phyloP scores from a whole-genome alignment of 2,329 filamentous ascomycete species.

The Ramularia endophylla region DNA sequence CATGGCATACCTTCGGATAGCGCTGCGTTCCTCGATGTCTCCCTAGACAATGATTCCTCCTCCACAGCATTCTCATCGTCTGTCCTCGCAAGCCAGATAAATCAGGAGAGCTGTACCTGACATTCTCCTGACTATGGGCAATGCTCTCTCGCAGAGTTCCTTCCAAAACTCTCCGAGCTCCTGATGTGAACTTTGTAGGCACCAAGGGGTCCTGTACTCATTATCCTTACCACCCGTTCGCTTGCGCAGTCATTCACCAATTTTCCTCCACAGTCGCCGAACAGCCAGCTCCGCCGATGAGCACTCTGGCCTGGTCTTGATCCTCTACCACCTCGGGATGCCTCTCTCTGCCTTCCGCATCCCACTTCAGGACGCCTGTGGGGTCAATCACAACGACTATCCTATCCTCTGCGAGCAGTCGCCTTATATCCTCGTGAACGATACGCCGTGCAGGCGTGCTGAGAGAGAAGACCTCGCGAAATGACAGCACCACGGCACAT shows the following conservation, averaged over 20 bases:
- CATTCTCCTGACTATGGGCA: too few relatives aligned
- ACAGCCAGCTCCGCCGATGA: slow-evolving; percentile 19
- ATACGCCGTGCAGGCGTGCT: slow-evolving; percentile 19
- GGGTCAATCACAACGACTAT: slow-evolving; percentile 19
- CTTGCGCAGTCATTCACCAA: slow-evolving; percentile 7
- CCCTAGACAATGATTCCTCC: too few relatives aligned
- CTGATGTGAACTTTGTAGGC: too few relatives aligned
- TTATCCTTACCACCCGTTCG: too few relatives aligned
- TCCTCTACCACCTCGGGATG: slow-evolving; percentile 17
- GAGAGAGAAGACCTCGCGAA: slow-evolving; percentile 20
- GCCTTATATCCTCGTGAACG: slow-evolving; percentile 17
- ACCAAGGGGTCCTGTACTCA: too few relatives aligned
- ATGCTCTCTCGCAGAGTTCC: too few relatives aligned
- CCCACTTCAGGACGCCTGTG: slow-evolving; percentile 15
- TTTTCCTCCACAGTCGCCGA: slow-evolving; percentile 9
- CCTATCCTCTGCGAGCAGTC: slow-evolving; percentile 11
- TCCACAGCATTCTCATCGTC: too few relatives aligned
- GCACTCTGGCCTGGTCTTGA: slow-evolving; percentile 16
- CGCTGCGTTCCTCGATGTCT: too few relatives aligned
- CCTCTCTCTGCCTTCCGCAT: slow-evolving; percentile 10
- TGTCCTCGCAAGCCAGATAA: too few relatives aligned
- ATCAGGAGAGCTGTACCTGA: too few relatives aligned
- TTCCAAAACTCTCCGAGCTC: too few relatives aligned
- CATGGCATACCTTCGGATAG: too few relatives aligned
- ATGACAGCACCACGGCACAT: slow-evolving; percentile 21